Base-by-base conservation (phyloP, 352 stramenopile species). In the Pythium monospermum region DNA sequence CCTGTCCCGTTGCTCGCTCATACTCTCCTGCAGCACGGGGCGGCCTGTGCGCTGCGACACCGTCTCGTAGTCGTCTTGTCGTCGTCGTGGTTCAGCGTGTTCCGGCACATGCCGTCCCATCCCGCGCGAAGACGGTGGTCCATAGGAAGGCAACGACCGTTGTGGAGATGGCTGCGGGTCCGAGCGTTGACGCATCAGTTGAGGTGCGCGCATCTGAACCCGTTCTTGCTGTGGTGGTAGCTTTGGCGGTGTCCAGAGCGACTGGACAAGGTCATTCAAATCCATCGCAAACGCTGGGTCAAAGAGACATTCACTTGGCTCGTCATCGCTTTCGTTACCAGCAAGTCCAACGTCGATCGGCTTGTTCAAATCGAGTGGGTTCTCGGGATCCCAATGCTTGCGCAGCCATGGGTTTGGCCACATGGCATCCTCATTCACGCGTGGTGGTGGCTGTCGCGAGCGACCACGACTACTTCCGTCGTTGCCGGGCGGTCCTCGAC, bases 351-450 rank as follows among this genome's bases (percentile, higher is more conserved):
- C 21, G 16, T 51, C 43, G 16, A 39, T 18, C 16, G 22, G n/a
- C 38, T 50, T 61, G 53, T 67, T 67, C 27, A 67, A 27, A 42
- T 67, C 49, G 18, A 67, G 41, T n/a, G 59, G 53, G 21, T 53
- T n/a, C 35, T 57, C 39, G 11, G 47, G 51, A 32, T 67, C 31
- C 59, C 59, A 67, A 3, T 57, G 21, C 0, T 19, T 6, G 10
- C 52, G 52, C 21, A 67, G 35, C 59, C 52, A 62, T 15, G 59
- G 59, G 31, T 54, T 59, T 16, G 59, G 59, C 59, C 59, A 67
- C 48, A 49, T 46, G 13, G 23, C 25, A 19, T 46, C 28, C 1
- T 60, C 53, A 13, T 39, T 36, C 30, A 37, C 19, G 6, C 35
- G 19, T 18, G 37, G 26, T 15, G 22, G 19, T 6, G 32, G 23